Base-by-base conservation (phyloP, 1,139 yeast genomes). In the Scheffersomyces illinoinensis region DNA sequence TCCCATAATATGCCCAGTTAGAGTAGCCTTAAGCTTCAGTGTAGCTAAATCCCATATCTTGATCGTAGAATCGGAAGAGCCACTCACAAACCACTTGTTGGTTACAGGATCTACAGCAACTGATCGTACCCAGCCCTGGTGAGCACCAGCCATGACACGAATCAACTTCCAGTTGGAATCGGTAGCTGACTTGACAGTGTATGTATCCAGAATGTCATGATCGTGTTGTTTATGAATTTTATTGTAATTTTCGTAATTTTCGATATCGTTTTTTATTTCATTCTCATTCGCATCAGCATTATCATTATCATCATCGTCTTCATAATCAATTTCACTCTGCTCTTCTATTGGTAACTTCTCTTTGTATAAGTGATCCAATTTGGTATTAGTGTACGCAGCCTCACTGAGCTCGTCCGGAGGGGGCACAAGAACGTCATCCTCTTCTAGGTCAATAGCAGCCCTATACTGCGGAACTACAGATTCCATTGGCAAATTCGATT, bases 1-100 rank as follows among this genome's bases (percentile, higher is more conserved):
- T 0, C 93, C 88, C 97, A 95, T 90, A 5, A 90, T 84, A 73
- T 96, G 99, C 0, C 98, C 98, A 0, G 97, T 88, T 21, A 96
- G 76, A 0, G 97, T 88, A 2, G 95, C 80, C 66, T 85, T 88
- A 61, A 93, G 76, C 56, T 79, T 76, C 47, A 92, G 91, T 2
- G 87, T 77, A 0, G 93, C 96, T 59, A 93, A 74, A 70, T 93
- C 96, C 99, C 99, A 95, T 12, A 95, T 81, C 68, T 92, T 93
- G 64, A 96, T 91, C 0, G 97, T 90, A 21, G 93, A 79, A 70
- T 96, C 99, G 1, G 90, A 84, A 1, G 97, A 88, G 0, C 98
- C 99, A 0, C 98, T 89, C 3, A 88, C 97, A 74, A 91, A 95
- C 93, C 96, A 95, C 65, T 87, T 84, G 71, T 93, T 93, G 54